Evolutionary conservation across 2,329 filamentous ascomycete genomes (phyloP).

Genomic region (Fusarium piperis): DNA sequence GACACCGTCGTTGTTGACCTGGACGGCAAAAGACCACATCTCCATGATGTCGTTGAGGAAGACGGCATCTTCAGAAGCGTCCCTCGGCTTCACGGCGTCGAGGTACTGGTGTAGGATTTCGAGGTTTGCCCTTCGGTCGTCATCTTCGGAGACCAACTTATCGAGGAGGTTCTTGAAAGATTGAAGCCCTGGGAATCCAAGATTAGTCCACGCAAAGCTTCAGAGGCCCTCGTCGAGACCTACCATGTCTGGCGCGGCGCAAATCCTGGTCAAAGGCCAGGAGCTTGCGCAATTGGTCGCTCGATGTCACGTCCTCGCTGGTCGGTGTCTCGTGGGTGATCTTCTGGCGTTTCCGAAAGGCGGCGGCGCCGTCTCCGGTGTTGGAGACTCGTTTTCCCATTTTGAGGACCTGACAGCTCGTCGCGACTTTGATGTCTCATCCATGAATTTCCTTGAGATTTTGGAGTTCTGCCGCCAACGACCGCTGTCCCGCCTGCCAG

Average conservation of each 20-base stretch:
- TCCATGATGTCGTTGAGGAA: slow-evolving; percentile 85
- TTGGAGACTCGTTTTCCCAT: slow-evolving; percentile 59
- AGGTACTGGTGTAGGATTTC: slow-evolving; percentile 77
- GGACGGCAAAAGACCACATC: slow-evolving; percentile 85
- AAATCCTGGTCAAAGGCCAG: slow-evolving; percentile 78
- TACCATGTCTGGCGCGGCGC: slow-evolving; percentile 72
- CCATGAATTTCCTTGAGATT: slow-evolving; percentile 45
- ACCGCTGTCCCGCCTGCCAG: slow-evolving; percentile 46
- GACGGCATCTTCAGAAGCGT: slow-evolving; percentile 58
- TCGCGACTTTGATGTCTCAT: slow-evolving; percentile 25
- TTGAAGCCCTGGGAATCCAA: slow-evolving; percentile 62
- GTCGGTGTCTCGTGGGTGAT: slow-evolving; percentile 66
- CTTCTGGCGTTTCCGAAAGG: slow-evolving; percentile 64
- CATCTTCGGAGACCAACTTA: slow-evolving; percentile 63
- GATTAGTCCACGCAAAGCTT: neutral
- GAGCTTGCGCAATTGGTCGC: slow-evolving; percentile 73
- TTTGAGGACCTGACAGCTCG: slow-evolving; percentile 31
- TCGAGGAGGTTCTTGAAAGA: slow-evolving; percentile 79
- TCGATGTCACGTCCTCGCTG: slow-evolving; percentile 69
- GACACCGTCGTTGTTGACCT: slow-evolving; percentile 81
- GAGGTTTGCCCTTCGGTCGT: slow-evolving; percentile 53
- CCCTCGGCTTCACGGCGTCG: slow-evolving; percentile 60
- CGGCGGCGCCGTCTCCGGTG: slow-evolving; percentile 52
- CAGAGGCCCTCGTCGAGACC: slow-evolving; percentile 17
- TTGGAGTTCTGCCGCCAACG: slow-evolving; percentile 48